Conservation (phyloP, 169 alveolate genomes). For the Eimeria falciformis region DNA sequence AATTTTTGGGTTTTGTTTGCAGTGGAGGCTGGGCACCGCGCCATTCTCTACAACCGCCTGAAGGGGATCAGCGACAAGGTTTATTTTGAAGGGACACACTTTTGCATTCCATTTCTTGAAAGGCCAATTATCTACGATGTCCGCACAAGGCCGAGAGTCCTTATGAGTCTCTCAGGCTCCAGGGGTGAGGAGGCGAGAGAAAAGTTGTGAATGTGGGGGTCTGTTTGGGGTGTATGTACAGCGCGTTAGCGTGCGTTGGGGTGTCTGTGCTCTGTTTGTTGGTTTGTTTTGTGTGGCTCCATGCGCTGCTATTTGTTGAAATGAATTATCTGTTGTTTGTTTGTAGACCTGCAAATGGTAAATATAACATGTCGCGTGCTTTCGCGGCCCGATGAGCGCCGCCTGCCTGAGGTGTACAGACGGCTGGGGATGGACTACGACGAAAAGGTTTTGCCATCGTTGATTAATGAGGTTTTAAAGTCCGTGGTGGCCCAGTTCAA, state of each 20-base stretch:
- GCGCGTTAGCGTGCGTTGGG: too few relatives aligned
- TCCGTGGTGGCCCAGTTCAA: slow-evolving; percentile 97
- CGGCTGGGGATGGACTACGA: slow-evolving; percentile 95
- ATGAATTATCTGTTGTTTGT: background rate
- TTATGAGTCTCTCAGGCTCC: slow-evolving; percentile 96
- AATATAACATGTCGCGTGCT: slow-evolving; percentile 95
- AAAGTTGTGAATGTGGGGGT: too few relatives aligned
- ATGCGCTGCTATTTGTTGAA: background rate
- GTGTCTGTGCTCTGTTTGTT: background rate
- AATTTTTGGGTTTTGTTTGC: slow-evolving; percentile 63
- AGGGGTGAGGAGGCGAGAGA: slow-evolving; percentile 84
- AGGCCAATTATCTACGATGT: slow-evolving; percentile 96
- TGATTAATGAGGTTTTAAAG: slow-evolving; percentile 97
- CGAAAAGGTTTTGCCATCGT: slow-evolving; percentile 97
- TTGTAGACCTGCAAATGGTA: slow-evolving; percentile 94
- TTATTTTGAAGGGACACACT: slow-evolving; percentile 98
- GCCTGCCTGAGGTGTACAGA: slow-evolving; percentile 80
- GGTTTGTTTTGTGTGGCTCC: background rate
- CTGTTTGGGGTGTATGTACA: too few relatives aligned
- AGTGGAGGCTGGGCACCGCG: slow-evolving; percentile 97
- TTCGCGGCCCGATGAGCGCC: slow-evolving; percentile 80
- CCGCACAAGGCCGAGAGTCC: slow-evolving; percentile 93
- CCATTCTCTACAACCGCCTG: slow-evolving; percentile 92
- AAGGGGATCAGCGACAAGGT: slow-evolving; percentile 74
- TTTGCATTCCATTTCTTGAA: slow-evolving; percentile 96